These are phyloP conservation scores for Serendipita sp. DNA, from an alignment of 768 basidiomycete genomes.

Conservation along the genomic window DNA sequence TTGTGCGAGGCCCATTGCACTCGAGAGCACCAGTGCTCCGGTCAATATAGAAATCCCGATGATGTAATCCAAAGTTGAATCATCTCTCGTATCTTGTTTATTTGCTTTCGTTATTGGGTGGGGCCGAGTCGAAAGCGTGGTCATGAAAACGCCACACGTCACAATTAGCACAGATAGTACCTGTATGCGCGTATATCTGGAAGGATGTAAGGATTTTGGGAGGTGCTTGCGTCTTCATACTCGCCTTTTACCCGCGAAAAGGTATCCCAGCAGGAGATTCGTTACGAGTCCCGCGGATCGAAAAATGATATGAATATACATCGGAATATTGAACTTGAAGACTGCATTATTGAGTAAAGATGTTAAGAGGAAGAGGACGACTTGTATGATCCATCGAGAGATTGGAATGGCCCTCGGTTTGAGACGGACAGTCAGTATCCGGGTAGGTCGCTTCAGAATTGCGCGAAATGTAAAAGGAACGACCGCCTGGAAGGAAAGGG, in stretches of 20 bases:
- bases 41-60: constrained; percentile 49
- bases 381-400: constrained; percentile 59
- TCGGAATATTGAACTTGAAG: constrained; percentile 73
- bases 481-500: background rate
- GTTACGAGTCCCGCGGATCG: constrained; percentile 75
- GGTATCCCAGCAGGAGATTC: constrained; percentile 66
- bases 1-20: constrained; percentile 69
- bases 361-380: constrained; percentile 60
- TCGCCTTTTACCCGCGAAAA: constrained; percentile 47
- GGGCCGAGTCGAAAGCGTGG: constrained; percentile 61
- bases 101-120: constrained; percentile 6
- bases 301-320: constrained; percentile 90
- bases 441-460: background rate
- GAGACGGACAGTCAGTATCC: constrained; percentile 22
- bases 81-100: background rate
- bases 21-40: constrained; percentile 63
- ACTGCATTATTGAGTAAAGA: constrained; percentile 85
- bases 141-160: constrained; percentile 60
- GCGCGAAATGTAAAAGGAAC: background rate
- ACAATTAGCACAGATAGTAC: constrained; percentile 64
- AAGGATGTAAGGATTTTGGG: constrained; percentile 9
- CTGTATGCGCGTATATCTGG: constrained; percentile 48
- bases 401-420: constrained; percentile 56
- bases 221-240: constrained; percentile 16
- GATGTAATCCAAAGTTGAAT: constrained; percentile 33